A percentile compares a stretch with the other conserved stretches of the same genome.
phyloP scores from a whole-genome alignment of 2,329 filamentous ascomycete genomes.

The Orbilia oligospora region DNA sequence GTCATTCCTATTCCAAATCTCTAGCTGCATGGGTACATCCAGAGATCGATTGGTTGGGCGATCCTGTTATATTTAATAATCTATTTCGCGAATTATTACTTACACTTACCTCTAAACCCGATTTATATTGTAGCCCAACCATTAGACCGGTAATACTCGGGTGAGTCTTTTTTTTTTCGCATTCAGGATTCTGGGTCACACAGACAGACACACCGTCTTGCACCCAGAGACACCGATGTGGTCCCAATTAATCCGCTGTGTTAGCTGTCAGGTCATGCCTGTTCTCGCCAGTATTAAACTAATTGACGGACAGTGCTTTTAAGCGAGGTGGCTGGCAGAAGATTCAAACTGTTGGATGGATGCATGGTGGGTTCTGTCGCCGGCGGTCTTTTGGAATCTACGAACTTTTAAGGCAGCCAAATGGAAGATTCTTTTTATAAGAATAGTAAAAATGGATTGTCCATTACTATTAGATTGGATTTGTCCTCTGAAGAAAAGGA shows the following conservation, averaged over 20 bases:
- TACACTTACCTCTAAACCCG: not conserved
- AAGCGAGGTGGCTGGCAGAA: slow-evolving; percentile 42
- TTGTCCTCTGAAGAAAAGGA: slow-evolving; percentile 4
- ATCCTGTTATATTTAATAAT: slow-evolving; percentile 11
- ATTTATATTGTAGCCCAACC: slow-evolving; percentile 9
- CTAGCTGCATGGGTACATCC: not conserved
- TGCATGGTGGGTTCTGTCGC: not conserved
- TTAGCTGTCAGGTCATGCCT: too few species aligned
- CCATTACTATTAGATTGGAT: slow-evolving; percentile 56
- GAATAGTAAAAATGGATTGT: slow-evolving; percentile 53
- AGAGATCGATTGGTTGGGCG: slow-evolving; percentile 35
- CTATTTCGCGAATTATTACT: slow-evolving; percentile 19
- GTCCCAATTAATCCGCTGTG: too few species aligned
- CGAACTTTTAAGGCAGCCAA: slow-evolving; percentile 8
- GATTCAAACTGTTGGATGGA: not conserved
- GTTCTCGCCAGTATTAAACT: not conserved
- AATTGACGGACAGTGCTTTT: slow-evolving; percentile 33
- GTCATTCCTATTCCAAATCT: slow-evolving; percentile 36
- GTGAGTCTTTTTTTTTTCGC: slow-evolving; percentile 37
- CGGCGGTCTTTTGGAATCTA: not conserved
- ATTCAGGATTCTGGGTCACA: slow-evolving; percentile 13
- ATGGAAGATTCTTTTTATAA: not conserved
- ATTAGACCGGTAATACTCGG: slow-evolving; percentile 20
- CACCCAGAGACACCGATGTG: too few species aligned
- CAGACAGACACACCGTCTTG: not conserved